Percentiles rank a stretch among this genome's conserved stretches.
These are phyloP conservation scores for Mycena indigotica DNA, from an alignment of 768 basidiomycete genomes.

Conservation along the genomic window DNA sequence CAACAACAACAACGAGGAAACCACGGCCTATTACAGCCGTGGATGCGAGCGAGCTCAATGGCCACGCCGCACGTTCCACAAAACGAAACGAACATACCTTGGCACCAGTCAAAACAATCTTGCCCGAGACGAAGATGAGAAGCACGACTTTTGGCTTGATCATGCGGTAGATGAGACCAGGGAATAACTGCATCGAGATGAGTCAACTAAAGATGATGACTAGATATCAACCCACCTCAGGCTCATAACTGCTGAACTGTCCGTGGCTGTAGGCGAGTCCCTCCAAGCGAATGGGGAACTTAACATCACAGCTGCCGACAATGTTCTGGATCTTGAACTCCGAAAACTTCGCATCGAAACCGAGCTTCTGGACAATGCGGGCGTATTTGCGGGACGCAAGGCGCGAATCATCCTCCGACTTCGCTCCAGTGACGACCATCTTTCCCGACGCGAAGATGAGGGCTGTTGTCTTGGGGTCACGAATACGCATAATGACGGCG, in stretches of 20 bases:
- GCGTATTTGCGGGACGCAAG: constrained; percentile 98
- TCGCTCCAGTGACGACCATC: constrained; percentile 99
- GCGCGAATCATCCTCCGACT: constrained; percentile 97
- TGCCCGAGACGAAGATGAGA: constrained; percentile 97
- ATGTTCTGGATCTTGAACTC: constrained; percentile 99
- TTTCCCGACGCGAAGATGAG: constrained; percentile 99
- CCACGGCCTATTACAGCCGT: constrained; percentile 36
- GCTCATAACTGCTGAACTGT: constrained; percentile 96
- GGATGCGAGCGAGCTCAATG: constrained; percentile 23
- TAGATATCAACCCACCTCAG: constrained; percentile 67
- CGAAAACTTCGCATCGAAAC: constrained; percentile 98
- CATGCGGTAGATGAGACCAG: constrained; percentile 99
- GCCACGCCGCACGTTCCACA: constrained; percentile 16
- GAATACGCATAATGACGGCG: constrained; percentile 99
- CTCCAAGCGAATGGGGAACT: constrained; percentile 97
- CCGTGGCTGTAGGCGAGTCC: constrained; percentile 97
- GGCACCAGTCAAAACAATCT: constrained; percentile 98
- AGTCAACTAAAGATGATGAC: not conserved
- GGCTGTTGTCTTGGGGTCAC: constrained; percentile 99
- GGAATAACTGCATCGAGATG: constrained; percentile 75
- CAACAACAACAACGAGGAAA: constrained; percentile 30
- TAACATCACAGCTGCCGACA: constrained; percentile 96
- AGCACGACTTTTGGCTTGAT: constrained; percentile 99
- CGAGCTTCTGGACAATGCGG: constrained; percentile 98
- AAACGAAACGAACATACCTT: constrained; percentile 66